These are phyloP conservation scores for Hibiscus syriacus DNA, from an alignment of 345 rosid genomes.

Conservation along the genomic window DNA sequence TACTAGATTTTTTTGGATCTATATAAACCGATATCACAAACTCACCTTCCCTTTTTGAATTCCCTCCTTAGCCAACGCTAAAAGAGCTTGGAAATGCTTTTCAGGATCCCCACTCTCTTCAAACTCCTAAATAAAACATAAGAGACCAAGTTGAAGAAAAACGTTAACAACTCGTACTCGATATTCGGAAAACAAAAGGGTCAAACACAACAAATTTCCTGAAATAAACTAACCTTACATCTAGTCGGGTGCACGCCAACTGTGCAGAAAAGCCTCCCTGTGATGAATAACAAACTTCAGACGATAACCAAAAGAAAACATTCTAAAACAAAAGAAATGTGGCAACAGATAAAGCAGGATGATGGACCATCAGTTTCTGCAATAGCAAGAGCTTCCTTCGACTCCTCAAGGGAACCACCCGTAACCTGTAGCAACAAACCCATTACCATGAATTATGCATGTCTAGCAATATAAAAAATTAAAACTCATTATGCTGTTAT, in stretches of 20 bases:
- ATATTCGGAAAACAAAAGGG: not conserved
- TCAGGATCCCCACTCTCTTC: constrained; percentile 88
- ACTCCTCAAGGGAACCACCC: constrained; percentile 90
- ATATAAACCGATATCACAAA: no score
- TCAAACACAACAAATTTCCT: not conserved
- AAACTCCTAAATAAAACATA: constrained; percentile 65
- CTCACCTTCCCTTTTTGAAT: constrained; percentile 94
- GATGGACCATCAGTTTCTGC: constrained; percentile 82
- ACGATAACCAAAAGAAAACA: constrained; percentile 1
- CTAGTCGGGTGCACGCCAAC: constrained; percentile 99
- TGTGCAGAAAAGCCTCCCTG: constrained; percentile 88
- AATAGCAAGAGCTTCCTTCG: constrained; percentile 86
- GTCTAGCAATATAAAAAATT: not conserved
- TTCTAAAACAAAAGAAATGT: not conserved
- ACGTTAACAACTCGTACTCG: no score
- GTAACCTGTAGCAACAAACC: constrained; percentile 35
- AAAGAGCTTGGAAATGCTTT: constrained; percentile 72
- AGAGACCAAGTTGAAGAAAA: no score
- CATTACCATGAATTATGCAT: not conserved
- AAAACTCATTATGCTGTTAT: not conserved
- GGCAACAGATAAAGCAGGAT: constrained; percentile 4
- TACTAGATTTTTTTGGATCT: no score
- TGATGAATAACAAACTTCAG: constrained; percentile 9
- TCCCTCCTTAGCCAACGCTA: constrained; percentile 72
- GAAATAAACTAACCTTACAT: constrained; percentile 53